Evolutionary conservation across 1,284 basidiomycete species (phyloP).

Genomic region (Rhodotorula sp.): DNA sequence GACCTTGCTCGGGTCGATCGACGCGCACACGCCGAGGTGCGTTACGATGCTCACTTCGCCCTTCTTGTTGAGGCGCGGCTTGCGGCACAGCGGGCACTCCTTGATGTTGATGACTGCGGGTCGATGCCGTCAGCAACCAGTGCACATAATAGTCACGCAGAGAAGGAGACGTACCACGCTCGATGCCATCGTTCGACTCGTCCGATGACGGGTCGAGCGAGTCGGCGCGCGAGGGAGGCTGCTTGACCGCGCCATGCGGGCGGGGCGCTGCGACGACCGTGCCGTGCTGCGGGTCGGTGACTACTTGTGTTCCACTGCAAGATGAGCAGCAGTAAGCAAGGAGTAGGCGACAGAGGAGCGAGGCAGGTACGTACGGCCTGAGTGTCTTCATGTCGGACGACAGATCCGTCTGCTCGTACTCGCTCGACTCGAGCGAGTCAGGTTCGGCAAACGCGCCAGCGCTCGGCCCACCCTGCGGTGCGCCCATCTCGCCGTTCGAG

Average conservation of each 20-base stretch:
- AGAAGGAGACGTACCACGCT: slow-evolving; percentile 25
- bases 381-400: slow-evolving; percentile 33
- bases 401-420: slow-evolving; percentile 20
- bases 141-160: too few species aligned
- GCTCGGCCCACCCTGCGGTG: background rate
- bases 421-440: slow-evolving; percentile 7
- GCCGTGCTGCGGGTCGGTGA: slow-evolving; percentile 30
- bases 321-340: too few species aligned
- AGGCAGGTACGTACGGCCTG: slow-evolving; percentile 11
- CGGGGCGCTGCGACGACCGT: slow-evolving; percentile 24
- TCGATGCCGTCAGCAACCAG: background rate
- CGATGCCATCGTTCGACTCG: slow-evolving; percentile 12
- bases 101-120: slow-evolving; percentile 91
- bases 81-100: slow-evolving; percentile 89
- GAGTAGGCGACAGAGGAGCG: background rate
- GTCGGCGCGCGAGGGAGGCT: slow-evolving; percentile 4
- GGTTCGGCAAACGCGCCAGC: slow-evolving; percentile 11
- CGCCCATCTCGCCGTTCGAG: background rate
- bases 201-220: slow-evolving; percentile 19
- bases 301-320: slow-evolving; percentile 19
- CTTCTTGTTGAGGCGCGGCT: slow-evolving; percentile 77
- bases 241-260: slow-evolving; percentile 9
- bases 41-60: slow-evolving; percentile 64
- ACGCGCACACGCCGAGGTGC: slow-evolving; percentile 77
- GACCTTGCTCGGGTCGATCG: slow-evolving; percentile 85